Base-by-base conservation (phyloP, 495 filamentous ascomycete genomes). In the Lindgomyces ingoldianus region DNA sequence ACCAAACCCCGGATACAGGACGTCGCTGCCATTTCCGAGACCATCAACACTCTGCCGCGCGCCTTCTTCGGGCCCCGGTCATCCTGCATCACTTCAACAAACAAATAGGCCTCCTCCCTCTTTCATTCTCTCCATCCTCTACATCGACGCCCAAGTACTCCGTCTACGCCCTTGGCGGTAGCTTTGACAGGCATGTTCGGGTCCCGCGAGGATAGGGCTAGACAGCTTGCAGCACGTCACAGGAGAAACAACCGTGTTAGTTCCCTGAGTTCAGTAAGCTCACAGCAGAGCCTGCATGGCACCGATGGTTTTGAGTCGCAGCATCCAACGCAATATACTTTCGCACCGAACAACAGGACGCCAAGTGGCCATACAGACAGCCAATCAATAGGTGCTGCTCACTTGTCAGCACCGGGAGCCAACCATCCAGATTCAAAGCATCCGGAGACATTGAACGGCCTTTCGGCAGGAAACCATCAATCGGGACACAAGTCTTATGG, bases 131-230 rank as follows among this genome's bases (percentile, higher is more conserved):
- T 39, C 21, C 45, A 47, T 29, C 51, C 42, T 18, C 45, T 56
- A n/a, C 27, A 29, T 19, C 50, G 6, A 12, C 1, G 19, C 24
- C 25, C 21, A 11, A 64, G 21, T 14, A 24, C 21, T 30, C 21
- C 29, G 41, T 18, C 18, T 47, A 19, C 30, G 25, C 22, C 59
- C 45, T 19, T 29, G 24, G 18, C 47, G 21, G 10, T 12, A 11
- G 10, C 46, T 26, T 55, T 21, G 8, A 21, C 16, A 24, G 27
- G 4, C 8, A 66, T 60, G 63, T 68, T 68, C 24, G 65, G 65
- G 3, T 12, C 50, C 16, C 33, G 27, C 2, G 65, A 68, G 51
- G 65, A 68, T 33, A 57, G 65, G 45, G 65, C 65, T 14, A 62
- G 59, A 36, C 65, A 63, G 39, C 58, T 68, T 41, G 59, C 58